Percentiles rank a stretch among this genome's conserved stretches.
phyloP scores from a whole-genome alignment of 2,329 filamentous ascomycete genomes.

The Ceratocystis cubensis region DNA sequence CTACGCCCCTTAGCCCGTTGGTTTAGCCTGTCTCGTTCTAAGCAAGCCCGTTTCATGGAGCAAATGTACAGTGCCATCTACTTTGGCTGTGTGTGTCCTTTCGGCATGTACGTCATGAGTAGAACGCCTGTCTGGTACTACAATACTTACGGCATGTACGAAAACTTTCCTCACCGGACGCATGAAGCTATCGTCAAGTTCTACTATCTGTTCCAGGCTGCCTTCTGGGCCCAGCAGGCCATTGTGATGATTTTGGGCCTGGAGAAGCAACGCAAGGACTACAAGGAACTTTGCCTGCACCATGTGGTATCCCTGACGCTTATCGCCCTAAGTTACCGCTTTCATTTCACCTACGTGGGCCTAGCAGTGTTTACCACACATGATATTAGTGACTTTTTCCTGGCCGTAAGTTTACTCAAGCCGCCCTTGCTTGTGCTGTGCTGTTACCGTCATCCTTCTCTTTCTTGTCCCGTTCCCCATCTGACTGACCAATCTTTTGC shows the following conservation, averaged over 20 bases:
- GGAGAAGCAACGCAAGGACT: slow-evolving; percentile 91
- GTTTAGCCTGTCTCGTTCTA: slow-evolving; percentile 59
- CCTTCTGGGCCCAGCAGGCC: slow-evolving; percentile 91
- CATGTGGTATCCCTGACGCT: slow-evolving; percentile 79
- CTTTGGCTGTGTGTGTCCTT: slow-evolving; percentile 69
- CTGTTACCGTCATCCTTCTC: background rate
- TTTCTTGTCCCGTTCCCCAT: background rate
- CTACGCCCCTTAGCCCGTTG: slow-evolving; percentile 62
- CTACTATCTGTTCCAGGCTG: slow-evolving; percentile 88
- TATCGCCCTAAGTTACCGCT: slow-evolving; percentile 79
- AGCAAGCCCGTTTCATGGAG: slow-evolving; percentile 89
- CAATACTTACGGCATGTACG: slow-evolving; percentile 83
- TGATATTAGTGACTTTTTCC: slow-evolving; percentile 90
- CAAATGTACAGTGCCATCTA: slow-evolving; percentile 91
- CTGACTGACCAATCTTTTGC: slow-evolving; percentile 13
- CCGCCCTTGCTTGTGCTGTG: too few relatives aligned
- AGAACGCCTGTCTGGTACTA: slow-evolving; percentile 92
- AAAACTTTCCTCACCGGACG: slow-evolving; percentile 69
- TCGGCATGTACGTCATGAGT: slow-evolving; percentile 82
- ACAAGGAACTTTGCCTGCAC: slow-evolving; percentile 82
- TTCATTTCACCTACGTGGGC: slow-evolving; percentile 94
- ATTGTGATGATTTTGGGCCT: slow-evolving; percentile 76
- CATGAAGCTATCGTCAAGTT: slow-evolving; percentile 79
- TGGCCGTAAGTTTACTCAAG: slow-evolving; percentile 51
- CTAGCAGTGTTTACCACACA: slow-evolving; percentile 88